A percentile compares a stretch with the other conserved stretches of the same genome.
These are phyloP conservation scores for Parascedosporium putredinis DNA, from an alignment of 2,329 filamentous ascomycete genomes.

Conservation along the genomic window DNA sequence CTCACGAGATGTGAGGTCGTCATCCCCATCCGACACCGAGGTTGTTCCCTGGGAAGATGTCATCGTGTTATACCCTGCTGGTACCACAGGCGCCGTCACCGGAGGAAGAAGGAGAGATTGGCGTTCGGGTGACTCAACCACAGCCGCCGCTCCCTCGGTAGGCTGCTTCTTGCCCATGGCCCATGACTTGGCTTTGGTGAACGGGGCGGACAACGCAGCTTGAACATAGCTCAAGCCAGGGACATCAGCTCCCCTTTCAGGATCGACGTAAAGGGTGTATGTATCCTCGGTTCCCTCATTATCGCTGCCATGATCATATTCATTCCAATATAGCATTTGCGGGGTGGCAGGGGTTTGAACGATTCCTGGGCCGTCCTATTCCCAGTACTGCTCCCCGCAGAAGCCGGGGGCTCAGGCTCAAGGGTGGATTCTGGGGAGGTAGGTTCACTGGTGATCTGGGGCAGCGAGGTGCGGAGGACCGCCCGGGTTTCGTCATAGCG, in stretches of 20 bases:
- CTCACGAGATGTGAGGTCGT: constrained; percentile 13
- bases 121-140: constrained; percentile 13
- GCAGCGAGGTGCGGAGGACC: constrained; percentile 34
- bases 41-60: constrained; percentile 7
- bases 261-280: constrained; percentile 67
- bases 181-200: constrained; percentile 42
- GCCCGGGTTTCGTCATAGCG: constrained; percentile 40
- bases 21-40: constrained; percentile 20
- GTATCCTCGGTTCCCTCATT: constrained; percentile 38
- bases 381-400: constrained; percentile 12
- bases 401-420: constrained; percentile 13
- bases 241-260: constrained; percentile 49
- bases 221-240: constrained; percentile 54
- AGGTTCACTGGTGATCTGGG: constrained; percentile 24
- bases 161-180: constrained; percentile 23
- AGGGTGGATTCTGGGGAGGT: constrained; percentile 26
- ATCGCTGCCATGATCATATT: constrained; percentile 76
- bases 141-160: constrained; percentile 11
- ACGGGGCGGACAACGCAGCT: constrained; percentile 35
- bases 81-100: constrained; percentile 13
- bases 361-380: constrained; percentile 12
- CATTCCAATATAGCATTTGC: constrained; percentile 62
- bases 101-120: constrained; percentile 17
- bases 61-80: constrained; percentile 21
- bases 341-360: constrained; percentile 23